Conservation (phyloP, 768 basidiomycete species). For the Nidula microcarpa region DNA sequence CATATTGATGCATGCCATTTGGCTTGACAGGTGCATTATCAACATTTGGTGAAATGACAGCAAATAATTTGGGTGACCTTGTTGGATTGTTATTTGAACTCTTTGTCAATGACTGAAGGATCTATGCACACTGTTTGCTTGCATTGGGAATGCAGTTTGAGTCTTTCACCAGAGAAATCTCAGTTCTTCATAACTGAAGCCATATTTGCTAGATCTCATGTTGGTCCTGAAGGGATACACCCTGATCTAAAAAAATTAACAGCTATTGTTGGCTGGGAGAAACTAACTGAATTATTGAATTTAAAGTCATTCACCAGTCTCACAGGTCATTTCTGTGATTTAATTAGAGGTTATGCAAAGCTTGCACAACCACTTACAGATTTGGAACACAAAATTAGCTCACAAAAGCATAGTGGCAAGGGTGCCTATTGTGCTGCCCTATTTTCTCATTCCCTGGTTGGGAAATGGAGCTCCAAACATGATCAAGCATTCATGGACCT, state of each 20-base stretch:
- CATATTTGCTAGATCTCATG: constrained; percentile 24
- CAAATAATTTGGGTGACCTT: constrained; percentile 16
- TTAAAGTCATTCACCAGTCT: constrained; percentile 27
- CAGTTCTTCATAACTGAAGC: constrained; percentile 28
- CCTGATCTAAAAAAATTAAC: constrained; percentile 28
- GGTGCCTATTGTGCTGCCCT: constrained; percentile 17
- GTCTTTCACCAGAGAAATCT: constrained; percentile 28
- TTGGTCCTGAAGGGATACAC: constrained; percentile 25
- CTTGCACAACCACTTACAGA: constrained; percentile 20
- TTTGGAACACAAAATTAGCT: constrained; percentile 11
- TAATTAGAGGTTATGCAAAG: too few species aligned
- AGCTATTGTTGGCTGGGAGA: constrained; percentile 25
- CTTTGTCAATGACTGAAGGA: constrained; percentile 35
- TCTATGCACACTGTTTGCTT: constrained; percentile 16
- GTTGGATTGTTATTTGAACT: constrained; percentile 19
- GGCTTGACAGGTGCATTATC: constrained; percentile 35
- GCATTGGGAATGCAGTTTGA: constrained; percentile 21
- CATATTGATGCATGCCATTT: constrained; percentile 31
- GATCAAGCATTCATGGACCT: constrained; percentile 18
- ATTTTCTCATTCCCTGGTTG: constrained; percentile 7
- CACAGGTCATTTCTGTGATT: constrained; percentile 22
- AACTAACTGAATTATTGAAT: constrained; percentile 17
- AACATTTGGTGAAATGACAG: constrained; percentile 25
- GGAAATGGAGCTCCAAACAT: constrained; percentile 12
- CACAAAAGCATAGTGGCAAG: constrained; percentile 12